A percentile compares a stretch with the other conserved stretches of the same genome.
Conservation (phyloP, 2,329 filamentous ascomycete genomes). For the Calonectria henricotiae region DNA sequence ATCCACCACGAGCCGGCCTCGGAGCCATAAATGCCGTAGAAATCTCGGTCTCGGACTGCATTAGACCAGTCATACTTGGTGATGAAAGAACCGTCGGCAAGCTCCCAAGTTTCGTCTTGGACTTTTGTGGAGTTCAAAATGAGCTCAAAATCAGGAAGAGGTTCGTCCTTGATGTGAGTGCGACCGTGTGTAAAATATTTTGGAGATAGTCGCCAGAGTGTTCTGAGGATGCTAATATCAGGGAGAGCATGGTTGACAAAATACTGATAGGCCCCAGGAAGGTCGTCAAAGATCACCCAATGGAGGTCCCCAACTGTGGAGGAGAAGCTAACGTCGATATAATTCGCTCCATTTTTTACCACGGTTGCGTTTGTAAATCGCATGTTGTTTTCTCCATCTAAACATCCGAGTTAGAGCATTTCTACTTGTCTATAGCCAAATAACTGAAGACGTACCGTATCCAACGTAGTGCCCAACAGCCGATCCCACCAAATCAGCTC, state of each 20-base stretch:
- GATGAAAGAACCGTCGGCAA: not conserved
- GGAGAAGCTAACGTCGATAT: conserved; percentile 13
- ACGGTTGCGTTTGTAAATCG: not conserved
- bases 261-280: conserved; percentile 14
- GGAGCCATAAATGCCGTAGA: not conserved
- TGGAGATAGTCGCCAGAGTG: conserved; percentile 1
- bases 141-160: not conserved
- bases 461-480: conserved; percentile 9
- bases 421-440: too few species aligned
- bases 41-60: conserved; percentile 9
- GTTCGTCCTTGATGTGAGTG: conserved; percentile 11
- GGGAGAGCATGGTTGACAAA: conserved; percentile 7
- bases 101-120: conserved; percentile 18
- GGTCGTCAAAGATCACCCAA: conserved; percentile 7
- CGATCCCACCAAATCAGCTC: not conserved
- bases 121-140: conserved; percentile 8
- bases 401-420: not conserved
- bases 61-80: conserved; percentile 17
- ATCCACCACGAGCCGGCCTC: conserved; percentile 14
- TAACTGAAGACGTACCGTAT: not conserved
- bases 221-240: conserved; percentile 6
- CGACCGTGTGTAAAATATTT: conserved; percentile 7
- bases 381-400: conserved; percentile 11
- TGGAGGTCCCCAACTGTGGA: conserved; percentile 7
- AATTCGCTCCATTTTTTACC: not conserved